These are phyloP conservation scores for Fraxinus nigra DNA, from an alignment of 305 asterid genomes.

Conservation along the genomic window DNA sequence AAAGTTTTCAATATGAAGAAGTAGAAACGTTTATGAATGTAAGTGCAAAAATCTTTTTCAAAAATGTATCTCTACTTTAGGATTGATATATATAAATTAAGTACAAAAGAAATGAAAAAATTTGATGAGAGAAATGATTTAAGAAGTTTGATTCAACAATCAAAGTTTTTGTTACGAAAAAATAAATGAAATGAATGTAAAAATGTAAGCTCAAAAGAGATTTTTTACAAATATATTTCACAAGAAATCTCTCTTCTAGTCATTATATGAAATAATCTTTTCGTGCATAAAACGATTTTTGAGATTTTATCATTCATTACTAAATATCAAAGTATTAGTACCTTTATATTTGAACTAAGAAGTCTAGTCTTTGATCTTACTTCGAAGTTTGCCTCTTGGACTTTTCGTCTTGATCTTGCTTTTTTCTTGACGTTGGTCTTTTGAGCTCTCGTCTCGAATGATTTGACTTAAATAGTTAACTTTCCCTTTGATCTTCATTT, in stretches of 20 bases:
- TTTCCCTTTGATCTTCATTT: background rate
- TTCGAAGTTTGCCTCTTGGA: background rate
- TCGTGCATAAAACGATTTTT: no score
- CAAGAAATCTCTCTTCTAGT: background rate
- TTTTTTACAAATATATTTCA: background rate
- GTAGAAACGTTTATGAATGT: background rate
- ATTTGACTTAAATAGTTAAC: background rate
- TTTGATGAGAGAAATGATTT: background rate
- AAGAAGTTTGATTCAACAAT: background rate
- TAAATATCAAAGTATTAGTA: no score
- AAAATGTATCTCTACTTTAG: no score
- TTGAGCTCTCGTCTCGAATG: background rate
- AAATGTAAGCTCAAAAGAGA: background rate
- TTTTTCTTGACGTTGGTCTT: background rate
- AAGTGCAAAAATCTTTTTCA: no score
- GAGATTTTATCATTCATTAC: background rate
- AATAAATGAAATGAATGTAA: background rate
- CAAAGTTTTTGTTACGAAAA: background rate
- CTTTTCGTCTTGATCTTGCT: background rate
- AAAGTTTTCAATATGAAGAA: background rate
- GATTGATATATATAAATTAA: no score
- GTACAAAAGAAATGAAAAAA: background rate
- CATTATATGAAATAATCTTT: no score
- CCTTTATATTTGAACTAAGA: background rate
- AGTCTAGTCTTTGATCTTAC: background rate